phyloP scores from a whole-genome alignment of 345 rosid species.

The Dipteronia dyeriana region DNA sequence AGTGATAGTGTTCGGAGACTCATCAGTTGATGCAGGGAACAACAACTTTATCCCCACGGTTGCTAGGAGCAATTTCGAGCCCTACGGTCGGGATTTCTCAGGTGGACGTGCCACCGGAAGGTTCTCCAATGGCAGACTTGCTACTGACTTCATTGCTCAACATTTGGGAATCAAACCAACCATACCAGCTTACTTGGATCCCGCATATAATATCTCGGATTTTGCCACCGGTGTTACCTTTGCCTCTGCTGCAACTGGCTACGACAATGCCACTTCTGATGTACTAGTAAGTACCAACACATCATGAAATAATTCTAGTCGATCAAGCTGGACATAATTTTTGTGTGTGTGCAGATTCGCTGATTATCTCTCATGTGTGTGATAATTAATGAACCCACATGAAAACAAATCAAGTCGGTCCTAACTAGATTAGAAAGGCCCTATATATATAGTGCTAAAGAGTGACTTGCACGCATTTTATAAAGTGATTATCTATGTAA shows the following conservation, averaged over 20 bases:
- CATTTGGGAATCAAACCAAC: conserved; percentile 46
- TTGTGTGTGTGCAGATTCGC: too few species aligned
- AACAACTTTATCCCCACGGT: conserved; percentile 58
- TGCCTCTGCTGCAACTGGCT: conserved; percentile 65
- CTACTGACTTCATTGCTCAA: conserved; percentile 54
- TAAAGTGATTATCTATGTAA: too few species aligned
- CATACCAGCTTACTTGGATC: conserved; percentile 61
- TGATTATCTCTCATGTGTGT: too few species aligned
- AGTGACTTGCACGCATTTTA: too few species aligned
- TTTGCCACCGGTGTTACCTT: conserved; percentile 58
- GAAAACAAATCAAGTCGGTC: too few species aligned
- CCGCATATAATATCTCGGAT: conserved; percentile 48
- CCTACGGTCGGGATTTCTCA: conserved; percentile 57
- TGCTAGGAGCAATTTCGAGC: conserved; percentile 61
- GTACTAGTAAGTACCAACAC: conserved; percentile 41
- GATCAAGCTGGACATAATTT: too few species aligned
- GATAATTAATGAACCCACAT: too few species aligned
- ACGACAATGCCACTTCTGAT: conserved; percentile 57
- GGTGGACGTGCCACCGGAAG: conserved; percentile 57
- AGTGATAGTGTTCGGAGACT: conserved; percentile 60
- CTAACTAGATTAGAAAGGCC: too few species aligned
- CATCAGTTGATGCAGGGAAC: conserved; percentile 61
- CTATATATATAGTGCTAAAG: too few species aligned
- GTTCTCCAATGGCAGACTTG: conserved; percentile 56
- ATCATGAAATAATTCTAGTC: too few species aligned